Evolutionary conservation across 179 eudicot species (phyloP), one percentile per base, ranked within the genome.

Genomic region (Heliamphora pulchella): DNA sequence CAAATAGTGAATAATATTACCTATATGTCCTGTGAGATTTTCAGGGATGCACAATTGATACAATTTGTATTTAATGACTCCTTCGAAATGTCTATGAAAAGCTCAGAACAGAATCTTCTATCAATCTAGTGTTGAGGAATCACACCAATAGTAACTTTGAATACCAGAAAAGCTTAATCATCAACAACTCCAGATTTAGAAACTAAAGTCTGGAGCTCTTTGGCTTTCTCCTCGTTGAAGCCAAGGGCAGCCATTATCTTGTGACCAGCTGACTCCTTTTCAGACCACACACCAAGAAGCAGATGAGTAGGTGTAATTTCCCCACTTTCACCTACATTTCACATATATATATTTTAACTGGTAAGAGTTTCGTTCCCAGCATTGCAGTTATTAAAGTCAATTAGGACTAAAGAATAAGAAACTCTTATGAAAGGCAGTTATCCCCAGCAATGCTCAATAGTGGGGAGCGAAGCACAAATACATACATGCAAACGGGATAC

Each of bases 271-370:
- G 91, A 85, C 68, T 88, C 94, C 76, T 80, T 84, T 68, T 89
- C 88, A 18, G 86, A 85, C 93, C 97, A 93, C 76, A 90, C 84
- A 77, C 93, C 93, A 78, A 93, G 92, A 75, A 93, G 91, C 86
- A 90, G 80, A 86, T 89, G 90, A 58, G 80, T 75, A 1, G 96
- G 79, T 2, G 93, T 91, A 57, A 91, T 79, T 81, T 89, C 94
- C 72, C 91, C 93, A 74, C 79, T 80, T 77, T 80, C 87, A 72
- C 91, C 97, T 93, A 85, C 80, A 82, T 80, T 79, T 78, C 74
- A 80, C 65, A 82, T 44, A 39, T 66, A 13, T 3, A 51, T 31
- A 31, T 31, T 31, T 59, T 62, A 51, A 80, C 55, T 15, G 13
- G 54, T 5, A 8, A 78, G 15, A 54, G 18, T 68, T 67, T 20